Percentiles rank a stretch among this genome's conserved stretches.
Evolutionary conservation across 176 grass and related monocot genomes (phyloP).

Genomic region (Urochloa ruziziensis): DNA sequence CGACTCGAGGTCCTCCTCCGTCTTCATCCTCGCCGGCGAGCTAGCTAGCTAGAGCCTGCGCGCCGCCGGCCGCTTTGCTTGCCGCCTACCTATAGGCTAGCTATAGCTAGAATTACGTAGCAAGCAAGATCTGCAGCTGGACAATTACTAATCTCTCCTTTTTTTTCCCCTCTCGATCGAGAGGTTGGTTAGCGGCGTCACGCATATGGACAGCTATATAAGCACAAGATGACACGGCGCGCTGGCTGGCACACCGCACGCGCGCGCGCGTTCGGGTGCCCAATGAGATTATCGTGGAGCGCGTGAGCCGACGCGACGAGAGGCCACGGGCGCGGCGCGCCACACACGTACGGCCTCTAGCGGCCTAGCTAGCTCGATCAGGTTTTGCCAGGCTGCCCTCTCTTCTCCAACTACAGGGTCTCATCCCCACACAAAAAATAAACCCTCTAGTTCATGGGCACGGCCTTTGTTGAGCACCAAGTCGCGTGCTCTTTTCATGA

Average conservation of each 20-base stretch:
- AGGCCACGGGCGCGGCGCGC: neutral
- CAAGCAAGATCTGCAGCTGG: neutral
- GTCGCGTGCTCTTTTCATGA: no score
- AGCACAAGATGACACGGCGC: neutral
- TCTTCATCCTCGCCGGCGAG: neutral
- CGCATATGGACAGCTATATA: neutral
- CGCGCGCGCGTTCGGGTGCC: neutral
- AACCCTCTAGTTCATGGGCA: no score
- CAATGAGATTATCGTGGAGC: neutral
- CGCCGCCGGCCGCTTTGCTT: neutral
- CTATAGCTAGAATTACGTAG: neutral
- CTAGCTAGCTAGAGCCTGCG: neutral
- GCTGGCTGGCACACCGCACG: neutral
- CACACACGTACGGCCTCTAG: neutral
- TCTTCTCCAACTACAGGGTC: neutral
- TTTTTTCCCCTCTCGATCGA: neutral
- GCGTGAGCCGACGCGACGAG: neutral
- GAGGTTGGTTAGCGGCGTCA: neutral
- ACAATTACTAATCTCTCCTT: neutral
- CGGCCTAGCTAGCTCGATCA: no score
- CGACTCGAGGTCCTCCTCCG: slow-evolving; percentile 13
- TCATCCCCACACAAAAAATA: neutral
- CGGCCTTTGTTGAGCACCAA: no score
- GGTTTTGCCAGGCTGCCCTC: neutral
- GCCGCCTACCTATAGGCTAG: no score